phyloP scores from a whole-genome alignment of 140 eudicot species.

The Senecio squalidus region DNA sequence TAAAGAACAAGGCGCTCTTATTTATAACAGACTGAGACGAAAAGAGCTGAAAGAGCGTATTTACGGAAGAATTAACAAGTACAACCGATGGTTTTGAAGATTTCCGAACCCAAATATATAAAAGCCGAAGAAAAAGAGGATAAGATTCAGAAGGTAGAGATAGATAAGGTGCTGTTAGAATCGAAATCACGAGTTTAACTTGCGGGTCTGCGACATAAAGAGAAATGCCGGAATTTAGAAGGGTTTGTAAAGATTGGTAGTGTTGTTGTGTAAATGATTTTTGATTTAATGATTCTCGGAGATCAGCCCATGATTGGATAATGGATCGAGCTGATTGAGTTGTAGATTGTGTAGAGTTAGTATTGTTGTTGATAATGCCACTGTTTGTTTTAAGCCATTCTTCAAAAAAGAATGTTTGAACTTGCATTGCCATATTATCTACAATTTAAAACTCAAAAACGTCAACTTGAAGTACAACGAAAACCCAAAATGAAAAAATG shows the following conservation, averaged over 20 bases:
- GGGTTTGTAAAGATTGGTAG: slow-evolving; percentile 49
- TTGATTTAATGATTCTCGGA: slow-evolving; percentile 54
- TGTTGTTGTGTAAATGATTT: slow-evolving; percentile 45
- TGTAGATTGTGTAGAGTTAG: slow-evolving; percentile 29
- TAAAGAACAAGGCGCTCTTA: slow-evolving; percentile 42
- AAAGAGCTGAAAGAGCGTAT: slow-evolving; percentile 40
- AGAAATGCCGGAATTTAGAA: slow-evolving; percentile 44
- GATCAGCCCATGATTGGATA: slow-evolving; percentile 90
- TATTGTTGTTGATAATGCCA: slow-evolving; percentile 22
- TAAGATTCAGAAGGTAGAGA: slow-evolving; percentile 66
- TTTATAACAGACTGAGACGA: slow-evolving; percentile 29
- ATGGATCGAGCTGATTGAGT: slow-evolving; percentile 70
- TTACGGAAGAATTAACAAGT: slow-evolving; percentile 44
- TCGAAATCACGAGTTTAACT: slow-evolving; percentile 67
- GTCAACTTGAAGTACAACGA: neutral
- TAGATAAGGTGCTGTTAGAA: slow-evolving; percentile 49
- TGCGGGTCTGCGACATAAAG: slow-evolving; percentile 87
- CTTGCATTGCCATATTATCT: slow-evolving; percentile 60
- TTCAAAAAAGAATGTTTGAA: slow-evolving; percentile 66
- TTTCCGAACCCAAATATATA: slow-evolving; percentile 83
- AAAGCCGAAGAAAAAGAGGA: slow-evolving; percentile 66
- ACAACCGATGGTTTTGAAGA: slow-evolving; percentile 53
- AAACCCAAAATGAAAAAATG: too few species aligned
- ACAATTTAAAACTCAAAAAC: neutral
- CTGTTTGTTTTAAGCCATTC: slow-evolving; percentile 64